Evolutionary conservation across 1,284 basidiomycete species (phyloP), one percentile per base, ranked within the genome.

Genomic region (Papiliotrema flavescens): DNA sequence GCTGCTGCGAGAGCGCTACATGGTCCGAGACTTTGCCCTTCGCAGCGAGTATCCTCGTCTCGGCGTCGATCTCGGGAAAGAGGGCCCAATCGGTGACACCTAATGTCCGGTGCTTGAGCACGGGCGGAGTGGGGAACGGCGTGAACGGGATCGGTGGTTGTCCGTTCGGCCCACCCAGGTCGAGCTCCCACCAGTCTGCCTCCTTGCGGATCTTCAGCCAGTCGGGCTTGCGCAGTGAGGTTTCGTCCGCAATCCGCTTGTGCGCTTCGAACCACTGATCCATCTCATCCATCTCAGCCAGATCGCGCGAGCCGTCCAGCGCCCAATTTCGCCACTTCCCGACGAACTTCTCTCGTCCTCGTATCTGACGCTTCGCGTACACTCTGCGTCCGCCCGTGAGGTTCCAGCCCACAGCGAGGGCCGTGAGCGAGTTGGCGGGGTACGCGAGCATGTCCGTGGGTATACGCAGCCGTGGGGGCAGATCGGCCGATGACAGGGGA

Each of bases 241-340:
- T 47, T 32, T 51, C 49, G 2, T 54, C 58, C 1, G 20, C 39
- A 17, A 39, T 42, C 11, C 49, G 32, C 32, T 58, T 52, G 45
- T 52, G 62, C 8, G 17, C 45, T 22, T 59, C 62, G 23, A 77
- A 60, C 24, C 71, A 54, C 7, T 55, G 53, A 1, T 62, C 56
- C 2, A 66, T 56, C 39, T 77, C 73, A 22, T 77, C 75, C 63
- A 72, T 69, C 57, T 77, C 75, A 3, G 69, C 66, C 2, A 77
- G 46, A 55, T 73, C 69, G 17, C 71, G 61, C 44, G 66, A 67
- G 0, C 75, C 74, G 50, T 74, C 72, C 20, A 60, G 44, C 17
- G 62, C 61, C 62, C 65, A 75, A 51, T 75, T 66, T 34, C 74
- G 54, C 75, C 75, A 77, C 48, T 70, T 70, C 8, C 75, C 75